These are phyloP conservation scores for Filobasidium uniguttulatum DNA, from an alignment of 1,284 basidiomycete species.

Conservation along the genomic window DNA sequence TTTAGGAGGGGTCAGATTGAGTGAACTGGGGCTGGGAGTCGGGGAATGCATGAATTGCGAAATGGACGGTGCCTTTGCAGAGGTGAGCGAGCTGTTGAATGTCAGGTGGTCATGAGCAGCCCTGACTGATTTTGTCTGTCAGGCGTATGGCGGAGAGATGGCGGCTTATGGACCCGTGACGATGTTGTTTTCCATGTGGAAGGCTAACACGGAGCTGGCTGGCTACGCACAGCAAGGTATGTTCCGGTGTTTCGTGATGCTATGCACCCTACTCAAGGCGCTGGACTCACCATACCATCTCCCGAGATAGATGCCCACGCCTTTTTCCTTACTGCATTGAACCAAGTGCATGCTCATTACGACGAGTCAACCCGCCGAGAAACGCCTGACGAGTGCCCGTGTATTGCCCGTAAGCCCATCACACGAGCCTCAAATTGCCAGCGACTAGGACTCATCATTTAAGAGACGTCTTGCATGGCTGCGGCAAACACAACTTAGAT, in stretches of 20 bases:
- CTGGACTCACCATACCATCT: background rate
- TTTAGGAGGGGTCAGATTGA: background rate
- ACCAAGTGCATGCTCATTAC: slow-evolving; percentile 68
- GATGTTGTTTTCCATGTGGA: slow-evolving; percentile 78
- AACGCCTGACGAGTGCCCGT: slow-evolving; percentile 50
- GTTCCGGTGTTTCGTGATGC: slow-evolving; percentile 14
- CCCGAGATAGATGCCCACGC: slow-evolving; percentile 28
- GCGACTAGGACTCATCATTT: background rate
- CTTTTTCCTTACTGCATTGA: slow-evolving; percentile 66
- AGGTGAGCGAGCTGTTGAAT: slow-evolving; percentile 44
- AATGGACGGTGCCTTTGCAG: slow-evolving; percentile 80
- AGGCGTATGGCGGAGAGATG: slow-evolving; percentile 61
- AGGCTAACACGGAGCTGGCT: slow-evolving; percentile 63
- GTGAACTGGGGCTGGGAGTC: slow-evolving; percentile 9
- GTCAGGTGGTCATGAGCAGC: too few species aligned
- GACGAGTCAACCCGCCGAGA: slow-evolving; percentile 45
- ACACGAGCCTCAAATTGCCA: background rate
- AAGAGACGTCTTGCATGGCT: too few species aligned
- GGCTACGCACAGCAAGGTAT: slow-evolving; percentile 78
- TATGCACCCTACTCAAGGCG: slow-evolving; percentile 19
- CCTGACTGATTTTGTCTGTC: background rate
- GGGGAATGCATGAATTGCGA: slow-evolving; percentile 77
- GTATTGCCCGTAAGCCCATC: slow-evolving; percentile 51
- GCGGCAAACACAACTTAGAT: slow-evolving; percentile 35
- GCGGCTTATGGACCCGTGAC: slow-evolving; percentile 66